Conservation (phyloP, 163 green algal genomes). For the Scenedesmus sp. region DNA sequence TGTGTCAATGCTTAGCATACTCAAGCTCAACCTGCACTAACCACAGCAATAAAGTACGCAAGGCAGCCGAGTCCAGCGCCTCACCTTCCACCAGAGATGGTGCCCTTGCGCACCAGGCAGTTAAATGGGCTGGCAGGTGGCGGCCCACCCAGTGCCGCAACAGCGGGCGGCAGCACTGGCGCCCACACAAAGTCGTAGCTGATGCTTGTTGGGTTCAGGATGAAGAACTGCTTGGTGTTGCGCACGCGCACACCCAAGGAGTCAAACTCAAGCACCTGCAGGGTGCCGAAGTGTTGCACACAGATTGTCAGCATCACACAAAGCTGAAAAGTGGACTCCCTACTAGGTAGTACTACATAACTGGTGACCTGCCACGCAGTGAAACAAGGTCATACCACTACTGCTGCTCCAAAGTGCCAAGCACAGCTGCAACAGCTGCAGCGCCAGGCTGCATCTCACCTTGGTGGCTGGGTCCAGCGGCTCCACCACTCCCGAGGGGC, state of each 20-base stretch:
- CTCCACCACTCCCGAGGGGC: constrained; percentile 66
- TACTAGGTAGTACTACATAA: too few relatives aligned
- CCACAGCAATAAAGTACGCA: neutral
- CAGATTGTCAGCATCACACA: neutral
- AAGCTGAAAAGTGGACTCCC: too few relatives aligned
- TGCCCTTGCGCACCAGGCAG: constrained; percentile 53
- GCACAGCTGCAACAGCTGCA: neutral
- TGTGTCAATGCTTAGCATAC: neutral
- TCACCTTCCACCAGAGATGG: constrained; percentile 63
- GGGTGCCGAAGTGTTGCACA: neutral
- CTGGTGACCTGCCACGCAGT: too few relatives aligned
- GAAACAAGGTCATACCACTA: too few relatives aligned
- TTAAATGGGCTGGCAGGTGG: constrained; percentile 45
- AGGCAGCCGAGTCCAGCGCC: neutral
- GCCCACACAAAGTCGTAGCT: constrained; percentile 86
- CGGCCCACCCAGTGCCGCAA: constrained; percentile 14
- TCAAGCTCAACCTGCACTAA: neutral
- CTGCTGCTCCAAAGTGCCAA: neutral
- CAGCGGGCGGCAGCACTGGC: constrained; percentile 36
- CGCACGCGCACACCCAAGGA: constrained; percentile 78
- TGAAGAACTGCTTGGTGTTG: constrained; percentile 85
- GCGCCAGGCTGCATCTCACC: constrained; percentile 35
- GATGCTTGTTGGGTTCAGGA: constrained; percentile 88
- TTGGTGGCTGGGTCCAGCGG: constrained; percentile 79
- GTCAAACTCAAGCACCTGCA: constrained; percentile 78